These are phyloP conservation scores for Moesziomyces sp. DNA, from an alignment of 1,284 basidiomycete species.

Conservation along the genomic window DNA sequence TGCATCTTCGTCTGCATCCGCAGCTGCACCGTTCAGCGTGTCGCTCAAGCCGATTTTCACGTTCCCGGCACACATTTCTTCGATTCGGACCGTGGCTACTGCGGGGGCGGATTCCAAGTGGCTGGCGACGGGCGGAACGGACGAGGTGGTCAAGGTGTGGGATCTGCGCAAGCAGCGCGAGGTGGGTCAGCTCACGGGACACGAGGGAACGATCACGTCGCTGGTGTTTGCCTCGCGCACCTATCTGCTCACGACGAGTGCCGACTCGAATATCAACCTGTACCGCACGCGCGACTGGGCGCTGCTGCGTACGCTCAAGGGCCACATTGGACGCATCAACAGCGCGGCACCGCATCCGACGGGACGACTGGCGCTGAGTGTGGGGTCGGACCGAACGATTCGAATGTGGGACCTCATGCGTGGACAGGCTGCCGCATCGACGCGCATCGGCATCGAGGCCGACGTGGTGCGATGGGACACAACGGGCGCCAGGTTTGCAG, in stretches of 20 bases:
- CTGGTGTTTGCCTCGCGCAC: conserved; percentile 87
- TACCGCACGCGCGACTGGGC: conserved; percentile 94
- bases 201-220: conserved; percentile 92
- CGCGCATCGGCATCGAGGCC: conserved; percentile 71
- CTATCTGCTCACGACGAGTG: conserved; percentile 87
- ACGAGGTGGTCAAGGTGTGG: conserved; percentile 98
- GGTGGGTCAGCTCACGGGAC: conserved; percentile 90
- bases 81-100: conserved; percentile 80
- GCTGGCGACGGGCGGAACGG: conserved; percentile 91
- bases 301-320: conserved; percentile 85
- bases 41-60: conserved; percentile 83
- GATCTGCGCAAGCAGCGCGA: conserved; percentile 89
- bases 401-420: conserved; percentile 99
- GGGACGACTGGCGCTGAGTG: conserved; percentile 87
- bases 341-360: conserved; percentile 89
- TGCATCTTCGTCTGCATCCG: conserved; percentile 26
- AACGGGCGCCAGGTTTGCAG: conserved; percentile 51
- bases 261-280: conserved; percentile 80
- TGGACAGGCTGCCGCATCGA: conserved; percentile 87
- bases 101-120: conserved; percentile 80
- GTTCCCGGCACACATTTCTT: conserved; percentile 94
- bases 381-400: conserved; percentile 87
- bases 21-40: conserved; percentile 47
- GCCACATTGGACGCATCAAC: conserved; percentile 92
- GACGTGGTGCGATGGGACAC: conserved; percentile 58